Conservation (phyloP, 2,329 filamentous ascomycete species). For the Rutstroemia sp. region DNA sequence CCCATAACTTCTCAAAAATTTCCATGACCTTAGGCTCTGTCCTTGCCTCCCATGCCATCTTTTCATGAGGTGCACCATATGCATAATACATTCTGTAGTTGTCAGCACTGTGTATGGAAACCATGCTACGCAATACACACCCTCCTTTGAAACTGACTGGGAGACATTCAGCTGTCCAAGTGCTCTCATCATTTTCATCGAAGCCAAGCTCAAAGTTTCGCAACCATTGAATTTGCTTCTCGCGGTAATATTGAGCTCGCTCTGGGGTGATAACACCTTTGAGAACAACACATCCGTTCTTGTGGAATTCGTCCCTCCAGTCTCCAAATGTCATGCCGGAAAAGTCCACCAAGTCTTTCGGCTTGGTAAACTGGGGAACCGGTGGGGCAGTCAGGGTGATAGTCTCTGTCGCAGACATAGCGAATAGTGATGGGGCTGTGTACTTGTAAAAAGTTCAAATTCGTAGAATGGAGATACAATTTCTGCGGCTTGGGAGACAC, state of each 20-base stretch:
- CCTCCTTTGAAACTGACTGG: constrained; percentile 27
- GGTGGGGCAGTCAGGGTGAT: no score
- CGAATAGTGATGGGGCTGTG: no score
- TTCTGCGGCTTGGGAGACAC: no score
- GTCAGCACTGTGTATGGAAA: not conserved
- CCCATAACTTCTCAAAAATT: constrained; percentile 34
- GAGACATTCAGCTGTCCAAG: constrained; percentile 30
- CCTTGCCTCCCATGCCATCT: constrained; percentile 33
- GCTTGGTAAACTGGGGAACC: no score
- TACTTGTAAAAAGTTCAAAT: no score
- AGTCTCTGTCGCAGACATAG: no score
- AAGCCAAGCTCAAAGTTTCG: constrained; percentile 11
- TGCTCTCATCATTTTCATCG: constrained; percentile 20
- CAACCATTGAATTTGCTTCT: constrained; percentile 6
- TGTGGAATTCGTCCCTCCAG: constrained; percentile 10
- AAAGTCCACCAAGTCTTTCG: no score
- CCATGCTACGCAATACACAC: not conserved
- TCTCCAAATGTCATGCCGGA: constrained; percentile 1
- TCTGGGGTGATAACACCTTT: constrained; percentile 11
- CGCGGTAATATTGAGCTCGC: constrained; percentile 6
- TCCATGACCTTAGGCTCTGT: constrained; percentile 32
- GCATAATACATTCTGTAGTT: constrained; percentile 31
- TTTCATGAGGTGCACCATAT: constrained; percentile 33
- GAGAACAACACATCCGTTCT: constrained; percentile 10
- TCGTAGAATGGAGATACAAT: no score